phyloP scores from a whole-genome alignment of 441 rosid genomes.

The Eutrema salsugineum region DNA sequence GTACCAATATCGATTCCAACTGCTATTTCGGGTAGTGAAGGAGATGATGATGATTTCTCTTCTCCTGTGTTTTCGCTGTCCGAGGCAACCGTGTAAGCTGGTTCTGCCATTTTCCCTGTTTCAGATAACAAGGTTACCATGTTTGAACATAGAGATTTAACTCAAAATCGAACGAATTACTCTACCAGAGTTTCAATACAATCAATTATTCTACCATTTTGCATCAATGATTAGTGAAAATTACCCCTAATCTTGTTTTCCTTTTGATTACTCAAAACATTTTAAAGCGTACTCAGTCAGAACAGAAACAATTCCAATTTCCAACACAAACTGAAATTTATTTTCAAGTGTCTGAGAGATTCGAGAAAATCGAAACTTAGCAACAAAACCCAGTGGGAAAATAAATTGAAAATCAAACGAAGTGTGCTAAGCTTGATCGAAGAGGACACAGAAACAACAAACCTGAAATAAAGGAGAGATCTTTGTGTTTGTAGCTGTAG shows the following conservation, averaged over 20 bases:
- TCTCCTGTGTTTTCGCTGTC: conserved; percentile 76
- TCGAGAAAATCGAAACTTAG: not conserved
- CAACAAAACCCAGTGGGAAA: not conserved
- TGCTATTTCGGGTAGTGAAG: conserved; percentile 58
- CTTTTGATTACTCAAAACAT: not conserved
- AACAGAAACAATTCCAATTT: not conserved
- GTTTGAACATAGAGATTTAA: not conserved
- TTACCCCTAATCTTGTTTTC: not conserved
- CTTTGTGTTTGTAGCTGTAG: not conserved
- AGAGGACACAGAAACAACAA: not conserved
- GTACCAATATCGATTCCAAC: conserved; percentile 90
- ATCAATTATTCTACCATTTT: not conserved
- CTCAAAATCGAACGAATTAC: no score
- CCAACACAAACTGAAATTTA: not conserved
- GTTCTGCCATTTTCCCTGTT: conserved; percentile 62
- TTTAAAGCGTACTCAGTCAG: not conserved
- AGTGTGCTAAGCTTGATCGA: not conserved
- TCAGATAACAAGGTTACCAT: not conserved
- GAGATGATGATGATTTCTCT: conserved; percentile 54
- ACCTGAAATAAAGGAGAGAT: conserved; percentile 16
- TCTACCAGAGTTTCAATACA: no score
- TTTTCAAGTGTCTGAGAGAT: not conserved
- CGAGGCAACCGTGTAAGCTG: conserved; percentile 74
- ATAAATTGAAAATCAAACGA: not conserved
- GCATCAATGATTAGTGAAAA: not conserved